phyloP scores from a whole-genome alignment of 768 basidiomycete genomes.

The Tricholoma sp. region DNA sequence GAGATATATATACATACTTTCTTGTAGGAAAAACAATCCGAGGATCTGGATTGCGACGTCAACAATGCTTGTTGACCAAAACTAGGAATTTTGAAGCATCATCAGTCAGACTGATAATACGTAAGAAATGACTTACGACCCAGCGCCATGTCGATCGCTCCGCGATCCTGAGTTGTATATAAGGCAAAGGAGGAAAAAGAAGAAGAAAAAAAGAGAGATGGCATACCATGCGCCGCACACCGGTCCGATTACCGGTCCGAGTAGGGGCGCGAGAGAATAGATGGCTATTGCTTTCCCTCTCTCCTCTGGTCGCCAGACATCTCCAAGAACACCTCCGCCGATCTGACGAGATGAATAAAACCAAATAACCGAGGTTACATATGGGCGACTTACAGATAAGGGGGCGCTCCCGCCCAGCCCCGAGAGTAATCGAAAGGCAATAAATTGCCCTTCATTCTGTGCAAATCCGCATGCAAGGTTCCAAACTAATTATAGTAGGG shows the following conservation, averaged over 20 bases:
- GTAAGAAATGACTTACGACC: conserved; percentile 42
- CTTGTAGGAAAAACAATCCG: conserved; percentile 54
- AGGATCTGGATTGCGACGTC: conserved; percentile 49
- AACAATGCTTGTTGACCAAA: conserved; percentile 62
- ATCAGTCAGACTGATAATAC: not conserved
- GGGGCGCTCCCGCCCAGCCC: conserved; percentile 74
- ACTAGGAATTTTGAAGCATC: conserved; percentile 26
- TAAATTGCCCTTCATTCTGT: conserved; percentile 48
- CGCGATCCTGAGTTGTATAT: conserved; percentile 38
- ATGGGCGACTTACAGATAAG: conserved; percentile 43
- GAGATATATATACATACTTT: conserved; percentile 40
- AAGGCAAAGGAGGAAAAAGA: not conserved
- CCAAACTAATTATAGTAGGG: conserved; percentile 38
- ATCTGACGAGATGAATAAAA: conserved; percentile 25
- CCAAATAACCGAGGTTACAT: conserved; percentile 29
- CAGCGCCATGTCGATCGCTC: conserved; percentile 65
- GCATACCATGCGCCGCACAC: conserved; percentile 54
- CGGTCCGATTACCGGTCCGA: conserved; percentile 64
- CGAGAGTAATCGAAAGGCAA: conserved; percentile 64
- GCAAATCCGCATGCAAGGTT: conserved; percentile 64
- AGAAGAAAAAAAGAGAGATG: not conserved
- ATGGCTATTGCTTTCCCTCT: conserved; percentile 60
- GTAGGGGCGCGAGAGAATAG: conserved; percentile 58
- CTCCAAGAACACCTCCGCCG: conserved; percentile 63
- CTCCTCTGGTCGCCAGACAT: conserved; percentile 57